Conservation (phyloP, 352 stramenopile genomes). For the Phytophthora cajani region DNA sequence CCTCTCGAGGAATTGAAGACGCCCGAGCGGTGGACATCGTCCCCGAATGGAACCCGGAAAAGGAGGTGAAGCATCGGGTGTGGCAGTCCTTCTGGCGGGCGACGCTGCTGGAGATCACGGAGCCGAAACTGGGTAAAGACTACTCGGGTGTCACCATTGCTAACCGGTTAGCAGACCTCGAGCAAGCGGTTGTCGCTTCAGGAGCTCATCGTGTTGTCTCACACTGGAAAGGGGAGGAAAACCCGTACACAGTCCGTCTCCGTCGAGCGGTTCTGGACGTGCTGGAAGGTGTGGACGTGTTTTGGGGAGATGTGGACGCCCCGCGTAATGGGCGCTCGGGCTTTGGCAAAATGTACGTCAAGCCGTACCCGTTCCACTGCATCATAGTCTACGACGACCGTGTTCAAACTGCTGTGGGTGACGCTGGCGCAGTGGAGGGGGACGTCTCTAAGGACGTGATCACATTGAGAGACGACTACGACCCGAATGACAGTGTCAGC, state of each 20-base stretch:
- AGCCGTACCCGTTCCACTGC: constrained; percentile 48
- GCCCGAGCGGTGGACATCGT: constrained; percentile 26
- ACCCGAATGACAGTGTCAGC: neutral
- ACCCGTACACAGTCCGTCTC: constrained; percentile 26
- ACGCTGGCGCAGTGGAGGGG: neutral
- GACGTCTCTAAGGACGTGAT: constrained; percentile 28
- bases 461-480: constrained; percentile 31
- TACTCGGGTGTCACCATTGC: constrained; percentile 16
- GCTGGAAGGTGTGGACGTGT: constrained; percentile 50
- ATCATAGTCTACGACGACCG: constrained; percentile 48
- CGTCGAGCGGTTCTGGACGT: constrained; percentile 22
- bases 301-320: constrained; percentile 15
- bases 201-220: constrained; percentile 31
- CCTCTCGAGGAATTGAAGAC: constrained; percentile 32
- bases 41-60: constrained; percentile 41
- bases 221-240: constrained; percentile 36
- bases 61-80: constrained; percentile 48
- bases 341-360: constrained; percentile 51
- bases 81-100: constrained; percentile 53
- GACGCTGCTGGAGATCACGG: constrained; percentile 24
- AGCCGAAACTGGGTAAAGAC: constrained; percentile 14
- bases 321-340: constrained; percentile 16
- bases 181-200: constrained; percentile 27
- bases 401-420: neutral
- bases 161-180: constrained; percentile 30